A percentile compares a stretch with the other conserved stretches of the same genome.
These are phyloP conservation scores for Debaryomyces hansenii DNA, from an alignment of 805 yeast species.

Conservation along the genomic window DNA sequence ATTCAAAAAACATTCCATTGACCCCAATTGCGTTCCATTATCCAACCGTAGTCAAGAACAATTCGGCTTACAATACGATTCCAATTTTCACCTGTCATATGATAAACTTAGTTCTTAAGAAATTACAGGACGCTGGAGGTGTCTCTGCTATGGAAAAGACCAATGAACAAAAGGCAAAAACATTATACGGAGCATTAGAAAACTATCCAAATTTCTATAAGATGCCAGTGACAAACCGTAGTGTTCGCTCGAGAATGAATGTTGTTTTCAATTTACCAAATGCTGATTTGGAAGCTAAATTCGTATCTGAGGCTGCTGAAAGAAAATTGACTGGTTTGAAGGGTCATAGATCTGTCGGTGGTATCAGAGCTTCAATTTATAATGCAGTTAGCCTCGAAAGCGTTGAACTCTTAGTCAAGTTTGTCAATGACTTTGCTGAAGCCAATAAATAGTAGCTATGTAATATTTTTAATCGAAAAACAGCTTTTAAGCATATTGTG, in stretches of 20 bases:
- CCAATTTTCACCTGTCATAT: conserved; percentile 92
- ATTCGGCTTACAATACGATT: conserved; percentile 93
- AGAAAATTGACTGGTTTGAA: conserved; percentile 72
- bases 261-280: conserved; percentile 79
- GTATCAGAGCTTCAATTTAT: conserved; percentile 90
- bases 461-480: neutral
- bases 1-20: conserved; percentile 63
- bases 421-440: conserved; percentile 60
- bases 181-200: conserved; percentile 67
- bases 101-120: conserved; percentile 71
- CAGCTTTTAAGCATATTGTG: neutral
- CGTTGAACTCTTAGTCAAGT: conserved; percentile 56
- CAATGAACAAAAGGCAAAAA: conserved; percentile 61
- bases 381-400: conserved; percentile 76
- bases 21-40: conserved; percentile 88
- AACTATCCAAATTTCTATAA: conserved; percentile 62
- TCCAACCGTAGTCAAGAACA: conserved; percentile 81
- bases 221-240: conserved; percentile 58
- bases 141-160: conserved; percentile 55
- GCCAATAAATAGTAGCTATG: conserved; percentile 15
- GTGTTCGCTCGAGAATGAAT: conserved; percentile 83
- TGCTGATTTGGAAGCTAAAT: conserved; percentile 64
- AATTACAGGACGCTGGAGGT: conserved; percentile 71
- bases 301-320: conserved; percentile 65
- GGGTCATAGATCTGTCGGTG: conserved; percentile 97